Evolutionary conservation across 495 filamentous ascomycete species (phyloP).

Genomic region (Acidiella bohemica): DNA sequence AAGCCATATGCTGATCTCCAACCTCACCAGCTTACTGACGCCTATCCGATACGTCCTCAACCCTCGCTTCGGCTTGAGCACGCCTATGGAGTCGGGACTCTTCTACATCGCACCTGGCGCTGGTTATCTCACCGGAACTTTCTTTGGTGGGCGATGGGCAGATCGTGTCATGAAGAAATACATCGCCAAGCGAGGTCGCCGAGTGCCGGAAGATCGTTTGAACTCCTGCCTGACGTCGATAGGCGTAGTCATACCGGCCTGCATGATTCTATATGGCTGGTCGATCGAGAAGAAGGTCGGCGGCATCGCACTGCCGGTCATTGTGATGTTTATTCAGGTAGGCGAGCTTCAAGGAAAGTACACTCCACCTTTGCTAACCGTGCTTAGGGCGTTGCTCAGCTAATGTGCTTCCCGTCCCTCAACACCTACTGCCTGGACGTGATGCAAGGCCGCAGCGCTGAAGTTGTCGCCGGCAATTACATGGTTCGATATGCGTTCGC

Average conservation of each 20-base stretch:
- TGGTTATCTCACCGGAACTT: conserved; percentile 57
- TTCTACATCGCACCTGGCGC: conserved; percentile 64
- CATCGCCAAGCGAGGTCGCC: conserved; percentile 33
- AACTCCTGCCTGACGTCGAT: conserved; percentile 48
- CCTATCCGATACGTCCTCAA: conserved; percentile 65
- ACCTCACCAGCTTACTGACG: conserved; percentile 48
- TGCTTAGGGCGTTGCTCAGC: conserved; percentile 54
- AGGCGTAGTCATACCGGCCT: conserved; percentile 46
- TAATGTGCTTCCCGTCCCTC: conserved; percentile 58
- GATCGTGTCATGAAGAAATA: conserved; percentile 52
- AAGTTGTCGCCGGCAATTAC: conserved; percentile 64
- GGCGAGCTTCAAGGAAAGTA: no score
- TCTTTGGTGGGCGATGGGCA: conserved; percentile 58
- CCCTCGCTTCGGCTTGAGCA: conserved; percentile 53
- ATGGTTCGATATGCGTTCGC: conserved; percentile 57
- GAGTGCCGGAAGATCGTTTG: conserved; percentile 57
- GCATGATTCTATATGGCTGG: conserved; percentile 62
- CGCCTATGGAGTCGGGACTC: conserved; percentile 51
- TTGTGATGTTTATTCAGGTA: conserved; percentile 60
- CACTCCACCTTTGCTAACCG: no score
- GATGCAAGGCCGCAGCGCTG: conserved; percentile 49
- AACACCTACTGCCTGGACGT: conserved; percentile 70
- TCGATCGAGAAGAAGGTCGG: conserved; percentile 51
- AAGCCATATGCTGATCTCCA: no score
- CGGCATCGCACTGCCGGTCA: conserved; percentile 52